Evolutionary conservation across 768 basidiomycete genomes (phyloP).

Genomic region (Ramaria sp.): DNA sequence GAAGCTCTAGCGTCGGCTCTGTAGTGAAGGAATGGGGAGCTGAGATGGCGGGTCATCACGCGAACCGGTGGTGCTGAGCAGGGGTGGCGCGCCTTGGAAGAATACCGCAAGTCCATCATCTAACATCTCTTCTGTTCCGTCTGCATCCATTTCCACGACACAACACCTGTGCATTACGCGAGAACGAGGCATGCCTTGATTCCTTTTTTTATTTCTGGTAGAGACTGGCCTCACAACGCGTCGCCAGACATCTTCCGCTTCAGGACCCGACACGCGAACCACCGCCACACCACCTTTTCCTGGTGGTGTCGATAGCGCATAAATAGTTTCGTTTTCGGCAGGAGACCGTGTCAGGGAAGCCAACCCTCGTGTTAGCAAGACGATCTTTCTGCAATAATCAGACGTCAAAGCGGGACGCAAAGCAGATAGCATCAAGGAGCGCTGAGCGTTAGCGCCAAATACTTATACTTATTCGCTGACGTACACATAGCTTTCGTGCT

Average conservation of each 20-base stretch:
- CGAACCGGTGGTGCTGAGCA: neutral
- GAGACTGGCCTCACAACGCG: constrained; percentile 36
- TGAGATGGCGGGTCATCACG: constrained; percentile 18
- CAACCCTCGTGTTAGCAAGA: neutral
- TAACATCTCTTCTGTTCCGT: constrained; percentile 36
- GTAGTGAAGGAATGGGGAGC: constrained; percentile 78
- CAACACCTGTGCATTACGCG: constrained; percentile 64
- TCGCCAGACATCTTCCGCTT: constrained; percentile 51
- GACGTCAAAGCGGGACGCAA: neutral
- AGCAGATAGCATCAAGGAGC: neutral
- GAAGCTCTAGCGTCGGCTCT: constrained; percentile 73
- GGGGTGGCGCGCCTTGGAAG: constrained; percentile 49
- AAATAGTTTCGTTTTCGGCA: constrained; percentile 49
- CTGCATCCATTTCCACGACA: constrained; percentile 49
- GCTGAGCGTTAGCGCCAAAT: too few species aligned
- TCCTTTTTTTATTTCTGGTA: neutral
- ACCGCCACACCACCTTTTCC: constrained; percentile 81
- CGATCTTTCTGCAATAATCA: neutral
- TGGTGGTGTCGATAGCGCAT: constrained; percentile 78
- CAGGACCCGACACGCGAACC: constrained; percentile 73
- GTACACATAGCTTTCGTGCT: neutral
- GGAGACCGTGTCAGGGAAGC: constrained; percentile 9
- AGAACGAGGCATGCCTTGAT: constrained; percentile 32
- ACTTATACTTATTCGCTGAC: neutral
- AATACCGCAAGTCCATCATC: constrained; percentile 79